Conservation (phyloP, 495 filamentous ascomycete species). For the Niebla homalea region DNA sequence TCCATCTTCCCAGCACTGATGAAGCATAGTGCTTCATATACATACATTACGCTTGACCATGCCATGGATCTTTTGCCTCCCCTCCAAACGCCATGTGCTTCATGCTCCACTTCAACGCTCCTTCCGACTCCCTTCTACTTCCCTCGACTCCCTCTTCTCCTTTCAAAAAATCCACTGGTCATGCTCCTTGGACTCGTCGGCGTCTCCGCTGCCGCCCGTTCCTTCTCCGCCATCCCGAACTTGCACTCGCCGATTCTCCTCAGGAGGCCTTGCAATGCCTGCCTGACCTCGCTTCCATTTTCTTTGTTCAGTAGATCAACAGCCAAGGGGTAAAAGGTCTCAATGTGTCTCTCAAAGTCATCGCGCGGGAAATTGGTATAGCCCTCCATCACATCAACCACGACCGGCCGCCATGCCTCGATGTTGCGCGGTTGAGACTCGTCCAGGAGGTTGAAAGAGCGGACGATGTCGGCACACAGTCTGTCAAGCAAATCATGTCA, state of each 20-base stretch:
- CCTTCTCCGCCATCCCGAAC: slow-evolving; percentile 43
- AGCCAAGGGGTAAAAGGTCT: slow-evolving; percentile 71
- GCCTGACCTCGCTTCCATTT: slow-evolving; percentile 58
- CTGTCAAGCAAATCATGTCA: slow-evolving; percentile 21
- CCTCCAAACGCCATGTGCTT: not conserved
- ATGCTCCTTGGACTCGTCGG: slow-evolving; percentile 33
- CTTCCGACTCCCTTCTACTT: not conserved
- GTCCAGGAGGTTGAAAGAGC: slow-evolving; percentile 67
- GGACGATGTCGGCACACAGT: slow-evolving; percentile 84
- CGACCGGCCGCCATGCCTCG: slow-evolving; percentile 88
- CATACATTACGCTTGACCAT: not conserved
- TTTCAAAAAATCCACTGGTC: slow-evolving; percentile 11
- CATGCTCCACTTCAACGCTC: not conserved
- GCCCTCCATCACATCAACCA: slow-evolving; percentile 94
- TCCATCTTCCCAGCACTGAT: not conserved
- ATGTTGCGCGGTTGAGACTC: slow-evolving; percentile 94
- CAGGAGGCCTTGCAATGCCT: slow-evolving; percentile 61
- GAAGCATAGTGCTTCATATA: not conserved
- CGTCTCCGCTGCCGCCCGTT: slow-evolving; percentile 22
- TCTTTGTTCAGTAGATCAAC: slow-evolving; percentile 78
- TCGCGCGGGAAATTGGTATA: slow-evolving; percentile 77
- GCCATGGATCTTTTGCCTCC: not conserved
- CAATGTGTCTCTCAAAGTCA: slow-evolving; percentile 66
- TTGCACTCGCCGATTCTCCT: slow-evolving; percentile 71
- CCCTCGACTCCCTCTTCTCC: slow-evolving; percentile 15